Percentiles rank a stretch among this genome's conserved stretches.
Conservation (phyloP, 2,329 filamentous ascomycete genomes). For the Ceratocystis huliohia region DNA sequence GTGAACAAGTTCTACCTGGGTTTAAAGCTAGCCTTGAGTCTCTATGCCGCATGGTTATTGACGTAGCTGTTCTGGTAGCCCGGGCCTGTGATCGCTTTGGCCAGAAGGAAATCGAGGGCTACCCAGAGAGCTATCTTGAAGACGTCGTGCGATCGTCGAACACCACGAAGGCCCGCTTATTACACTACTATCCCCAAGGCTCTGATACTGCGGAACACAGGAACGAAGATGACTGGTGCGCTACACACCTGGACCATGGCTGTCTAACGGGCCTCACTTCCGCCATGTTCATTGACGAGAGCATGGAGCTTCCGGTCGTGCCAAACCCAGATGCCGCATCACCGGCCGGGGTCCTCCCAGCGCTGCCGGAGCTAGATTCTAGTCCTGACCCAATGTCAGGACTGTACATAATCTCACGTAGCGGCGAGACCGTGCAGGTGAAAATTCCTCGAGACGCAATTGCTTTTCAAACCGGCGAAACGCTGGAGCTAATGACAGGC, state of each 20-base stretch:
- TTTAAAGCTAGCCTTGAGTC: conserved; percentile 62
- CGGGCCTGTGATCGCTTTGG: conserved; percentile 83
- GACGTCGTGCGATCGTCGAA: conserved; percentile 72
- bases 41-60: conserved; percentile 75
- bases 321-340: conserved; percentile 24
- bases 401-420: conserved; percentile 84
- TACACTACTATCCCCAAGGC: conserved; percentile 78
- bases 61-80: conserved; percentile 77
- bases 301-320: conserved; percentile 30
- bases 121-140: conserved; percentile 69
- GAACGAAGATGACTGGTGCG: conserved; percentile 83
- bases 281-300: conserved; percentile 91
- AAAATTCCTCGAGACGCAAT: conserved; percentile 83
- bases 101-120: conserved; percentile 60
- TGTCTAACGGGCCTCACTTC: conserved; percentile 89
- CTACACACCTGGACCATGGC: conserved; percentile 79
- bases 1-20: conserved; percentile 52
- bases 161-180: conserved; percentile 77
- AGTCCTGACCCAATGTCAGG: conserved; percentile 78
- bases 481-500: conserved; percentile 78
- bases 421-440: conserved; percentile 74
- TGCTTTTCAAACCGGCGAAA: conserved; percentile 91
- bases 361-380: conserved; percentile 55
- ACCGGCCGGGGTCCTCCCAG: conserved; percentile 29
- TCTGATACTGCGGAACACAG: conserved; percentile 29